Evolutionary conservation across 805 yeast species (phyloP).

Genomic region (Yamadazyma endophytica): DNA sequence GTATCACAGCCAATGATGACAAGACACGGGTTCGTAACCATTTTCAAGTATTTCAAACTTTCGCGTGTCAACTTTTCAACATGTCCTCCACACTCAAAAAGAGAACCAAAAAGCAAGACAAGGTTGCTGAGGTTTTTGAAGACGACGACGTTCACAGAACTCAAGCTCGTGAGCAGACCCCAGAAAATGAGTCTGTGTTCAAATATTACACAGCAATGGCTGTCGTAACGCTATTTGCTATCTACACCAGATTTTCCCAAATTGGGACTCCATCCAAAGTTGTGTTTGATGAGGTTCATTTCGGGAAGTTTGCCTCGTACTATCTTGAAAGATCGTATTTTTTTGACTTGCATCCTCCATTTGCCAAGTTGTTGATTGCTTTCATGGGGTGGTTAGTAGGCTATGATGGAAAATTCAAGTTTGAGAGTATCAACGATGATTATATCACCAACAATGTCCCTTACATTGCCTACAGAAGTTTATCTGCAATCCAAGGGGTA

Average conservation of each 20-base stretch:
- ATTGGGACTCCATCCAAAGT: slow-evolving; percentile 68
- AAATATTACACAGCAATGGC: slow-evolving; percentile 32
- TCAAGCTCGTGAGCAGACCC: too few relatives aligned
- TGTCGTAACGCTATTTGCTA: slow-evolving; percentile 39
- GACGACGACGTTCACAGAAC: too few relatives aligned
- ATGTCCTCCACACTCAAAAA: slow-evolving; percentile 1
- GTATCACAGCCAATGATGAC: too few relatives aligned
- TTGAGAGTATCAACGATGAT: slow-evolving; percentile 82
- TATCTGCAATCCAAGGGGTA: slow-evolving; percentile 78
- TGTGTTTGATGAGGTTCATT: slow-evolving; percentile 84
- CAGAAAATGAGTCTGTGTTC: slow-evolving; percentile 24
- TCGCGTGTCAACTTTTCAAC: too few relatives aligned
- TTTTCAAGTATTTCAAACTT: too few relatives aligned
- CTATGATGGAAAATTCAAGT: slow-evolving; percentile 88
- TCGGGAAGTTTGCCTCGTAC: slow-evolving; percentile 81
- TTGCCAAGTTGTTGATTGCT: slow-evolving; percentile 91
- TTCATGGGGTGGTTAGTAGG: slow-evolving; percentile 85
- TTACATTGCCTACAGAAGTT: slow-evolving; percentile 73
- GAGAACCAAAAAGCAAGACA: slow-evolving; percentile 1
- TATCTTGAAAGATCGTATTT: slow-evolving; percentile 87
- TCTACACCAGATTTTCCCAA: slow-evolving; percentile 54
- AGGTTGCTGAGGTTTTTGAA: too few relatives aligned
- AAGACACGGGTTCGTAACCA: too few relatives aligned
- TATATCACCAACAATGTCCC: slow-evolving; percentile 81
- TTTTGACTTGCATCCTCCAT: slow-evolving; percentile 97